Evolutionary conservation across 2,329 filamentous ascomycete species (phyloP), one percentile per base, ranked within the genome.

Genomic region (Trichoderma hamatum): DNA sequence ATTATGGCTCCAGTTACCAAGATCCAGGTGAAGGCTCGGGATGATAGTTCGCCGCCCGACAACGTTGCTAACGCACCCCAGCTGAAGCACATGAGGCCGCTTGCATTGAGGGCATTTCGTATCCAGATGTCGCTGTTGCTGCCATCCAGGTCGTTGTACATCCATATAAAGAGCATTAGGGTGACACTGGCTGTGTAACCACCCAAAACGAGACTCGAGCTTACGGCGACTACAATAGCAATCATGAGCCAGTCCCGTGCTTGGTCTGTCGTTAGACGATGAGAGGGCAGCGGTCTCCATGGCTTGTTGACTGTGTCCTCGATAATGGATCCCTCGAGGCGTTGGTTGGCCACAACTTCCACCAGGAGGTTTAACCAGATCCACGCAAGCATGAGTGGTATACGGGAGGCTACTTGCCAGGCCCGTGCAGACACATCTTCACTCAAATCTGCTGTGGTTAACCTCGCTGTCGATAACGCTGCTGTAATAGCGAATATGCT

Each of bases 231-330:
- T 5, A 74, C 72, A 11, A 77, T 73, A 3, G 71, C 54, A 2
- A 68, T 26, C 5, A 78, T 71, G 16, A 80, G 71, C 43, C 69
- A 43, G 5, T 58, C 68, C 3, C 75, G 74, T 1, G 77, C 73
- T 36, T 77, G 72, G 2, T 71, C 71, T 2, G 69, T 30, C 11
- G 76, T 73, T 54, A 78, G 36, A 1, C 74, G 72, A 0, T 69
- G 64, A 5, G 72, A 72, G 21, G 76, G 75, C 1, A 79, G 67
- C 0, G 77, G 73, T 3, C 77, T 70, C 77, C 77, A 79, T 1
- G 77, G 77, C 63, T 79, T 78, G 70, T 79, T 79, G 14, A 72
- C 64, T 0, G 63, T 14, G 54, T 79, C 77, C 28, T 79, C 77
- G 1, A 72, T 34, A 13, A 78, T 65, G 0, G 75, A 72, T 1